Evolutionary conservation across 2,329 filamentous ascomycete genomes (phyloP).

Genomic region (Juglanconis sp.): DNA sequence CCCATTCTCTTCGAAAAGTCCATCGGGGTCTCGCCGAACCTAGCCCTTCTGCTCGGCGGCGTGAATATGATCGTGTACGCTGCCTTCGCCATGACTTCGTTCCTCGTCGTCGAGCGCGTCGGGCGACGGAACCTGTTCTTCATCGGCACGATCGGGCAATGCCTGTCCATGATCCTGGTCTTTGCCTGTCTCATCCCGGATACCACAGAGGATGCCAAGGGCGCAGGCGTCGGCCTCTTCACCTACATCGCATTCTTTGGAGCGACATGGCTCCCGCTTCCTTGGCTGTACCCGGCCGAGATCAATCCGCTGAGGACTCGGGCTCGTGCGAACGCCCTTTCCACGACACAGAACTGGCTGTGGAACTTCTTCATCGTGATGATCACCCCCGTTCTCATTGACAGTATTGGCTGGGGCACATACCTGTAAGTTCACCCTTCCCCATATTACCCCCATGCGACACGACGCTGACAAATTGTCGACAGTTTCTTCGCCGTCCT

Average conservation of each 20-base stretch:
- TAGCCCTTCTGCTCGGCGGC: conserved; percentile 48
- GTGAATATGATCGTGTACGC: conserved; percentile 55
- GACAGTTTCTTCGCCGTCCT: conserved; percentile 47
- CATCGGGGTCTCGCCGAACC: conserved; percentile 25
- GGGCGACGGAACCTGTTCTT: conserved; percentile 46
- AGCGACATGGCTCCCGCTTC: conserved; percentile 61
- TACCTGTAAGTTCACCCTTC: conserved; percentile 7
- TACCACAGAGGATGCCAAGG: conserved; percentile 58
- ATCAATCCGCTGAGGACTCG: conserved; percentile 49
- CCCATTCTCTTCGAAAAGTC: conserved; percentile 39
- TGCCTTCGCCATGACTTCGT: conserved; percentile 51
- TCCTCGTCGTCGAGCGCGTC: conserved; percentile 49
- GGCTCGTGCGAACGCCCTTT: conserved; percentile 48
- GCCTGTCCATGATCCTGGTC: conserved; percentile 55
- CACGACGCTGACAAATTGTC: neutral
- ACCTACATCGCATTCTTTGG: conserved; percentile 68
- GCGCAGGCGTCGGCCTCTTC: conserved; percentile 65
- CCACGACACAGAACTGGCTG: conserved; percentile 60
- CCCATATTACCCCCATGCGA: neutral
- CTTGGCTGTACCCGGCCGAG: conserved; percentile 57
- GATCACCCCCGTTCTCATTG: conserved; percentile 61
- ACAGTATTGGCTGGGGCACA: conserved; percentile 47
- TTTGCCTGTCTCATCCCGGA: conserved; percentile 67
- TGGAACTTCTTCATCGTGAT: conserved; percentile 52
- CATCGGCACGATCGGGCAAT: conserved; percentile 43